Conservation (phyloP, 2,329 filamentous ascomycete genomes). For the Penicillium psychrosexuale region DNA sequence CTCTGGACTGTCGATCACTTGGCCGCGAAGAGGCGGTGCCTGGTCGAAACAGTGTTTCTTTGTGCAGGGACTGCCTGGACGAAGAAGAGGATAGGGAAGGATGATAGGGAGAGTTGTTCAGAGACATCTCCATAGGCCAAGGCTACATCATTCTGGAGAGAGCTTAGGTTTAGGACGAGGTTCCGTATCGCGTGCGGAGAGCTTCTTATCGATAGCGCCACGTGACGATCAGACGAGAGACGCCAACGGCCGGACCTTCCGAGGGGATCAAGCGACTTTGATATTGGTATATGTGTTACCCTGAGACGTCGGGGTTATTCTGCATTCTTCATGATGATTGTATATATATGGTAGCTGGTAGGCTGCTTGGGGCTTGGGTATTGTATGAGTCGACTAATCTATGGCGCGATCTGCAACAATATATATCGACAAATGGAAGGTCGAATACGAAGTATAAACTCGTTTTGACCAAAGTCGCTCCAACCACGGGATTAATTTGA, state of each 20-base stretch:
- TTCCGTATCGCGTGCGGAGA: slow-evolving; percentile 5
- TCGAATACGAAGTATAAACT: background rate
- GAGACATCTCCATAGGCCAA: slow-evolving; percentile 33
- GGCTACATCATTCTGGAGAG: slow-evolving; percentile 30
- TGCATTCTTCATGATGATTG: background rate
- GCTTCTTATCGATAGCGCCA: slow-evolving; percentile 33
- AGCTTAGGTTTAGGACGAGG: slow-evolving; percentile 3
- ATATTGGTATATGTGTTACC: background rate
- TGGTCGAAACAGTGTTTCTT: slow-evolving; percentile 11
- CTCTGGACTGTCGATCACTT: slow-evolving; percentile 8
- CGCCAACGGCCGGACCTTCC: no score
- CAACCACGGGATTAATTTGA: background rate
- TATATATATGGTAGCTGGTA: background rate
- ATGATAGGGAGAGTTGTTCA: slow-evolving; percentile 21
- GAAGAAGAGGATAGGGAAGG: slow-evolving; percentile 28
- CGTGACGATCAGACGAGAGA: background rate
- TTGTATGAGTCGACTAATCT: background rate
- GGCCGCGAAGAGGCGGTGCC: slow-evolving; percentile 16
- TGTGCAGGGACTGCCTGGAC: slow-evolving; percentile 26
- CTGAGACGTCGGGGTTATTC: background rate
- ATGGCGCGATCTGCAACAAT: background rate
- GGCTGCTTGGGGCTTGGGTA: no score
- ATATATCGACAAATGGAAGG: background rate
- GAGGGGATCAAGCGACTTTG: no score
- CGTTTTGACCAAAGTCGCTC: background rate